phyloP scores from a whole-genome alignment of 2,329 filamentous ascomycete genomes.

The Aquanectria penicillioides region DNA sequence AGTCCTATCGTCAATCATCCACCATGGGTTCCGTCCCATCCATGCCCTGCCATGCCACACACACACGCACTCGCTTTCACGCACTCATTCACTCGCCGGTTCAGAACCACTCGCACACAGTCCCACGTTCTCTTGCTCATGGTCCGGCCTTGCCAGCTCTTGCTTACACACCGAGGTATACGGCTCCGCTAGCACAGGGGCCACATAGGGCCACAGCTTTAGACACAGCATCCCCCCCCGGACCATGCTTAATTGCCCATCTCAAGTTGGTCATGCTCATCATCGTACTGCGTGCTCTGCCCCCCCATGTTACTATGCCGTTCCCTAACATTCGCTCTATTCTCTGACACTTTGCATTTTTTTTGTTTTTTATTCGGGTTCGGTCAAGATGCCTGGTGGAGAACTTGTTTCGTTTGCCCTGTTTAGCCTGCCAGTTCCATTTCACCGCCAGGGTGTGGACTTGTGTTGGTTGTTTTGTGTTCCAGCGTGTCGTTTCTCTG shows the following conservation, averaged over 20 bases:
- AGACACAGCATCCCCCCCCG: slow-evolving; percentile 10
- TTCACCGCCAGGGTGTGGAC: slow-evolving; percentile 10
- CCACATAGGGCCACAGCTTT: background rate
- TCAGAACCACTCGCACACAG: slow-evolving; percentile 1
- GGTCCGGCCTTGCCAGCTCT: slow-evolving; percentile 1
- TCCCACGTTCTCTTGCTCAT: background rate
- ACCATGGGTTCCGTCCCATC: slow-evolving; percentile 12
- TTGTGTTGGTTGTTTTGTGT: too few relatives aligned
- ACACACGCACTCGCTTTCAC: background rate
- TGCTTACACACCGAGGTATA: slow-evolving; percentile 19
- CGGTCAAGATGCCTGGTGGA: background rate
- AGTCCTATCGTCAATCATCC: slow-evolving; percentile 5
- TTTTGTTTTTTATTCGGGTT: background rate
- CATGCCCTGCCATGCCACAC: background rate
- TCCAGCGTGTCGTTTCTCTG: too few relatives aligned
- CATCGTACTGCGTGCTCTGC: slow-evolving; percentile 5
- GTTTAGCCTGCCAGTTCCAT: too few relatives aligned
- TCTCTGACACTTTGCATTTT: background rate
- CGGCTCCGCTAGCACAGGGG: slow-evolving; percentile 6
- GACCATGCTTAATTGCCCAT: slow-evolving; percentile 14
- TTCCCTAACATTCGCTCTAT: slow-evolving; percentile 5
- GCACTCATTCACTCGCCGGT: too few relatives aligned
- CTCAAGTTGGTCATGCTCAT: slow-evolving; percentile 13
- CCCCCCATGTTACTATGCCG: slow-evolving; percentile 12
- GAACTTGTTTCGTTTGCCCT: background rate